phyloP scores from a whole-genome alignment of 2,329 filamentous ascomycete genomes.

The Phyllosticta citribraziliensis region DNA sequence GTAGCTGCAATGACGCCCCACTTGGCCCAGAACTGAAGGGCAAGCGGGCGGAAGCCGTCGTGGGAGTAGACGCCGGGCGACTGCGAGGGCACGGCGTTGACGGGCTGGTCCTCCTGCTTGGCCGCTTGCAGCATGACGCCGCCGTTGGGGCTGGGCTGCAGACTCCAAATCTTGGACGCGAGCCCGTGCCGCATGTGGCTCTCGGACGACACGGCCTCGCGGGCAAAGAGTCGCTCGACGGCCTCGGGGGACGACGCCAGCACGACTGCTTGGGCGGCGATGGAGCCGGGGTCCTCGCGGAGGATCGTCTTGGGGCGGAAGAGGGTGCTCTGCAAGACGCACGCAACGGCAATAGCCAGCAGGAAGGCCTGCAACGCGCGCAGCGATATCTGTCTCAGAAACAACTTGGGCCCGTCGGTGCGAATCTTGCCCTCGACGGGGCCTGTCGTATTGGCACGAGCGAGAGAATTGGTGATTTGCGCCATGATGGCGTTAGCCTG shows the following conservation, averaged over 20 bases:
- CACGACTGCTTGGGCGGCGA: background rate
- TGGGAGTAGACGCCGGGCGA: background rate
- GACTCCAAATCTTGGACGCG: background rate
- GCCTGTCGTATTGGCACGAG: background rate
- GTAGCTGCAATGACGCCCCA: background rate
- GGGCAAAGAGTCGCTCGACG: background rate
- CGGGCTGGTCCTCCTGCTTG: background rate
- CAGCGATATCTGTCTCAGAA: background rate
- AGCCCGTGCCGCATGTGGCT: background rate
- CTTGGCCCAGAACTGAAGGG: constrained; percentile 1
- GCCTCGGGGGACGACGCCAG: background rate
- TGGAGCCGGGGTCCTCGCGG: constrained; percentile 3
- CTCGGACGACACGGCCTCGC: background rate
- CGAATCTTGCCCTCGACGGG: background rate
- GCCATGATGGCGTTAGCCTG: constrained; percentile 2
- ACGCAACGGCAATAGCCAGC: background rate
- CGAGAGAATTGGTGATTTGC: constrained; percentile 1
- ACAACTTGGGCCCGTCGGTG: background rate
- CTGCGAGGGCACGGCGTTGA: background rate
- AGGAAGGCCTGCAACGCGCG: background rate
- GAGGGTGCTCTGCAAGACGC: background rate
- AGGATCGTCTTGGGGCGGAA: background rate
- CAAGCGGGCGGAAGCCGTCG: background rate
- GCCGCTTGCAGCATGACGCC: background rate
- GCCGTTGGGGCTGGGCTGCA: background rate